These are phyloP conservation scores for Zymoseptoria pseudotritici DNA, from an alignment of 2,329 filamentous ascomycete species.

Conservation along the genomic window DNA sequence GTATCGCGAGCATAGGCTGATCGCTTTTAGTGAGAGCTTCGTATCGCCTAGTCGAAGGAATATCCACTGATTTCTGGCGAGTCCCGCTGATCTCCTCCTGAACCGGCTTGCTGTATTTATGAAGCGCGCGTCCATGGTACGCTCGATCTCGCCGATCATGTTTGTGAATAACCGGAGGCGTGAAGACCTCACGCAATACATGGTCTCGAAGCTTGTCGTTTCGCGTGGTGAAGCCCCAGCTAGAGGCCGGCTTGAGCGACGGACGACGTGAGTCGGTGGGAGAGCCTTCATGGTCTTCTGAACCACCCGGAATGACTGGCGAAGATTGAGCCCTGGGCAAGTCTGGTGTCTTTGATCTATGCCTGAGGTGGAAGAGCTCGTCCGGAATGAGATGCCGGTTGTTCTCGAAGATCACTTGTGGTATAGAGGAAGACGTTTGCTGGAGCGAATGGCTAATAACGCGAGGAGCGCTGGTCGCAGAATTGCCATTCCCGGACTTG, in stretches of 20 bases:
- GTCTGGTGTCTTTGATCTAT: slow-evolving; percentile 29
- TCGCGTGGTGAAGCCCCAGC: slow-evolving; percentile 86
- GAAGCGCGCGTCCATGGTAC: slow-evolving; percentile 55
- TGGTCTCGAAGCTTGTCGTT: slow-evolving; percentile 84
- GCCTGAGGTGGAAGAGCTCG: slow-evolving; percentile 60
- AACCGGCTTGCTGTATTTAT: slow-evolving; percentile 22
- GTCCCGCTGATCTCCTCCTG: slow-evolving; percentile 20
- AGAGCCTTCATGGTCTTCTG: neutral
- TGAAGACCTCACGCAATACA: slow-evolving; percentile 85
- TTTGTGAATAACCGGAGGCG: slow-evolving; percentile 75
- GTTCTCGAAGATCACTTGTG: slow-evolving; percentile 88
- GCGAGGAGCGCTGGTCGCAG: slow-evolving; percentile 28
- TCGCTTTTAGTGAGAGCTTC: slow-evolving; percentile 1
- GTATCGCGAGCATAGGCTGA: neutral
- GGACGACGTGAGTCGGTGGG: slow-evolving; percentile 24
- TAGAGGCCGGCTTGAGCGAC: slow-evolving; percentile 44
- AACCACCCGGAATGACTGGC: slow-evolving; percentile 3
- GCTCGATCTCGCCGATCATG: slow-evolving; percentile 63
- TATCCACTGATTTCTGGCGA: slow-evolving; percentile 21
- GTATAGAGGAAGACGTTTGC: slow-evolving; percentile 59
- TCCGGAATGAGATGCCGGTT: slow-evolving; percentile 89
- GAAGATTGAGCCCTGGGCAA: slow-evolving; percentile 23
- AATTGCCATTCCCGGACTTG: neutral
- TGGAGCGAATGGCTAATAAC: slow-evolving; percentile 72
- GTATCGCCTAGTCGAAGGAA: neutral